Percentiles rank a stretch among this genome's conserved stretches.
phyloP scores from a whole-genome alignment of 2,329 filamentous ascomycete genomes.

The Sclerotinia subarctica region DNA sequence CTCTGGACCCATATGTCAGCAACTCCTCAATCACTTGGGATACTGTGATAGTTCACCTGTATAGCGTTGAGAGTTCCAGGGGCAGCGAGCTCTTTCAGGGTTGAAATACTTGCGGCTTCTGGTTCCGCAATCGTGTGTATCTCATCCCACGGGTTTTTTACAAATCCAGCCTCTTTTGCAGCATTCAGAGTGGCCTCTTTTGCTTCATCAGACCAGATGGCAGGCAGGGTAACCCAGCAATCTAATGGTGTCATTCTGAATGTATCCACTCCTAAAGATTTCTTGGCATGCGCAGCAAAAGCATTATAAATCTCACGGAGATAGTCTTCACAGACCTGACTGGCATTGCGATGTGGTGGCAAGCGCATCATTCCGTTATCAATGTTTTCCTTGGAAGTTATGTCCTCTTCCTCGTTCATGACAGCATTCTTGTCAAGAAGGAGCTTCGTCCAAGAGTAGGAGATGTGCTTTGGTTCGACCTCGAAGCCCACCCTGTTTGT shows the following conservation, averaged over 20 bases:
- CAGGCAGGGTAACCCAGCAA: slow-evolving; percentile 32
- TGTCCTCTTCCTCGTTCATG: slow-evolving; percentile 23
- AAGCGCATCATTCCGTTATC: slow-evolving; percentile 26
- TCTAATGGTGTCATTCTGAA: slow-evolving; percentile 27
- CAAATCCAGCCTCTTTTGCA: slow-evolving; percentile 30
- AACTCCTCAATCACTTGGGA: neutral
- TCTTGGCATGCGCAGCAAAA: slow-evolving; percentile 11
- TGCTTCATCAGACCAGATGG: slow-evolving; percentile 32
- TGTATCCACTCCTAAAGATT: neutral
- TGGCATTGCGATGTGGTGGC: slow-evolving; percentile 22
- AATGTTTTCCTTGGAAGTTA: slow-evolving; percentile 10
- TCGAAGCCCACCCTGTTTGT: slow-evolving; percentile 27
- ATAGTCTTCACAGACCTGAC: slow-evolving; percentile 30
- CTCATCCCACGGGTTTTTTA: slow-evolving; percentile 20
- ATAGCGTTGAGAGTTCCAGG: slow-evolving; percentile 21
- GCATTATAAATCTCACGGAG: slow-evolving; percentile 24
- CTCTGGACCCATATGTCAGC: neutral
- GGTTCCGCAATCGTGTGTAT: slow-evolving; percentile 33
- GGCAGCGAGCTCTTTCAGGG: slow-evolving; percentile 24
- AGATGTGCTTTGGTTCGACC: slow-evolving; percentile 24
- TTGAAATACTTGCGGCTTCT: slow-evolving; percentile 32
- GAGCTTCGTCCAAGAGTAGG: slow-evolving; percentile 35
- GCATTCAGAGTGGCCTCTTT: slow-evolving; percentile 29
- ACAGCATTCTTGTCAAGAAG: slow-evolving; percentile 30
- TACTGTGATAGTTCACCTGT: slow-evolving; percentile 18